Base-by-base conservation (phyloP, 163 green algal genomes). In the Picocystis sp. region DNA sequence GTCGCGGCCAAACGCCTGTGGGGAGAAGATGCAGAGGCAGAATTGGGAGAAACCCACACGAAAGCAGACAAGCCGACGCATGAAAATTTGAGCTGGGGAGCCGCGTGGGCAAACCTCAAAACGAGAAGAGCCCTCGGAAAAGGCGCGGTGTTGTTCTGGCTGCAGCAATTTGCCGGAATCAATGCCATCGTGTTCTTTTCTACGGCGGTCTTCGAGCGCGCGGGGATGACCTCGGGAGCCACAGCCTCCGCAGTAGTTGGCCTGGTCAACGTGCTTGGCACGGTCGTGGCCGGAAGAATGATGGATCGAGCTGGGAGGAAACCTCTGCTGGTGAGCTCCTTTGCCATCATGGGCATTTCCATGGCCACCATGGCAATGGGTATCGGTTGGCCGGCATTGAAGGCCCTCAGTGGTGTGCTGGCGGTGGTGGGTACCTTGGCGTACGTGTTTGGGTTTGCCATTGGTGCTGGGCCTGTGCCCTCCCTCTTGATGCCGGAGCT, bases 141-240 rank as follows among this genome's bases (percentile, higher is more conserved):
- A 25, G 84, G 81, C 42, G 57, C 69, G 19, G 38, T 71, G 22
- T 62, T 94, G 29, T 94, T 94, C 62, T 47, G 87, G 3, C 75
- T 96, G 44, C 89, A 98, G 71, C 87, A 98, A 78, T 89, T 94
- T 56, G 72, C 74, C 3, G 89, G 89, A 63, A 92, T 98, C 70
- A 98, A 98, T 59, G 84, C 86, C 3, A 79, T 98, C 52, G 77
- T 97, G 22, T 98, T 94, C 76, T 98, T 94, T 71, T 92, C 77
- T 6, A 88, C 79, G 38, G 74, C 78, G 10, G 81, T 95, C 21
- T 97, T 98, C 70, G 38, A 48, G 43, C 56, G 85, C 61, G 89
- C 82, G 1, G 89, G 89, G 38, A 71, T 96, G 14, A 52, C 64
- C 22, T 81, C 66, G 8, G 83, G 70, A 11, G 76, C 86, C 2